Base-by-base conservation (phyloP, 805 yeast species). In the Kuraishia floccosa region DNA sequence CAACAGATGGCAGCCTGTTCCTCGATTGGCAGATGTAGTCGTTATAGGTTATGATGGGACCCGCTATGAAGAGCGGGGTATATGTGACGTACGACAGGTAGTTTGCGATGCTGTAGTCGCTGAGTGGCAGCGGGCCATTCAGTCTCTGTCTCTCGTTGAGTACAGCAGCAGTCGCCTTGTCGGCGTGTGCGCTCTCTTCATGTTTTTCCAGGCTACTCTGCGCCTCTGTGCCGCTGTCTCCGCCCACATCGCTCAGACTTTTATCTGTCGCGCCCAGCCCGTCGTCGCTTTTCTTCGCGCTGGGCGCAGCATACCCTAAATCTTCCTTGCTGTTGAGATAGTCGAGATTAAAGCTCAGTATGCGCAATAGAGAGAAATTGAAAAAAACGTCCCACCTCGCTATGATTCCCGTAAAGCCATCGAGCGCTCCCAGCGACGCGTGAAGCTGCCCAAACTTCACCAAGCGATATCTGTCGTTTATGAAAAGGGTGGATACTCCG, bases 321-420 rank as follows among this genome's bases (percentile, higher is more conserved):
- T 15, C 23, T 14, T 42, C 46, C 33, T 39, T 49, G 30, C 60
- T 60, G 42, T 67, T 70, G 19, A 77, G 43, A 44, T 68, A 85
- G 54, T 91, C 99, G 38, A 83, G 49, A 39, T 83, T 81, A 52
- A 67, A 91, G 36, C 95, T 83, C 28, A 91, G 56, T 67, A 86
- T 72, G 45, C 96, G 68, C 32, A 91, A 63, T 36, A 89, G 58
- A 1, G 94, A 79, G 54, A 93, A 86, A 55, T 91, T 91, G 65
- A 76, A 91, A 43, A 82, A 84, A 3, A 91, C 96, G 49, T 91
- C 96, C 99, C 99, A 91, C 43, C 97, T 67, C 12, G 74, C 64
- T 37, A 91, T 76, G 10, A 87, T 66, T 1, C 97, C 96, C 29
- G 68, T 66, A 42, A 69, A 78, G 1, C 68, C 66, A 44, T 85